Percentiles rank a stretch among this genome's conserved stretches.
phyloP scores from a whole-genome alignment of 2,329 filamentous ascomycete species.

The Aspergillus hortae region DNA sequence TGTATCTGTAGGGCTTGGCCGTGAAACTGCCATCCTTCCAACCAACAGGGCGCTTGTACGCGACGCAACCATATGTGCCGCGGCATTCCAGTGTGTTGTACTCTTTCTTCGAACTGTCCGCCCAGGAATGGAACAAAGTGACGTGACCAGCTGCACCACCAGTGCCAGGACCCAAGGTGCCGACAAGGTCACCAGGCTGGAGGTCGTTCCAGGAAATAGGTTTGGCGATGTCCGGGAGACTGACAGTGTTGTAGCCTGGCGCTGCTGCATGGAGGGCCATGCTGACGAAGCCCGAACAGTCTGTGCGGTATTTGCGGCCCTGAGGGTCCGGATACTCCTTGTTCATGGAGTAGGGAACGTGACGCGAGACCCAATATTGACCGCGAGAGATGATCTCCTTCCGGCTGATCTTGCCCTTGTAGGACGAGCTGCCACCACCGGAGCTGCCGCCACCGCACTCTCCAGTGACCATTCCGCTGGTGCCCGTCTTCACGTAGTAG shows the following conservation, averaged over 20 bases:
- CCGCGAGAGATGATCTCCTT: constrained; percentile 13
- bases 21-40: constrained; percentile 11
- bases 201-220: constrained; percentile 7
- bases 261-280: constrained; percentile 11
- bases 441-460: constrained; percentile 10
- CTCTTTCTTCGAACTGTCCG: constrained; percentile 9
- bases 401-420: constrained; percentile 14
- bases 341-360: not conserved
- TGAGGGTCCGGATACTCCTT: not conserved
- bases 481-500: constrained; percentile 25
- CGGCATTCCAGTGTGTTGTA: constrained; percentile 15
- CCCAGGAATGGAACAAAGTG: constrained; percentile 12
- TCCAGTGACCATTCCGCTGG: constrained; percentile 10
- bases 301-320: constrained; percentile 13
- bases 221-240: constrained; percentile 8
- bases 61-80: constrained; percentile 13
- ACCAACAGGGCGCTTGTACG: constrained; percentile 9
- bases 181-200: constrained; percentile 9
- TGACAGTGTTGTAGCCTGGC: constrained; percentile 10
- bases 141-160: constrained; percentile 13
- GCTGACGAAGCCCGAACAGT: constrained; percentile 12
- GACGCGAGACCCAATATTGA: constrained; percentile 1
- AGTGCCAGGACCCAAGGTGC: constrained; percentile 5
- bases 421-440: constrained; percentile 5
- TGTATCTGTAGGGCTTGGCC: constrained; percentile 12